These are phyloP conservation scores for Emmonsiellopsis sp. DNA, from an alignment of 2,329 filamentous ascomycete species.

Conservation along the genomic window DNA sequence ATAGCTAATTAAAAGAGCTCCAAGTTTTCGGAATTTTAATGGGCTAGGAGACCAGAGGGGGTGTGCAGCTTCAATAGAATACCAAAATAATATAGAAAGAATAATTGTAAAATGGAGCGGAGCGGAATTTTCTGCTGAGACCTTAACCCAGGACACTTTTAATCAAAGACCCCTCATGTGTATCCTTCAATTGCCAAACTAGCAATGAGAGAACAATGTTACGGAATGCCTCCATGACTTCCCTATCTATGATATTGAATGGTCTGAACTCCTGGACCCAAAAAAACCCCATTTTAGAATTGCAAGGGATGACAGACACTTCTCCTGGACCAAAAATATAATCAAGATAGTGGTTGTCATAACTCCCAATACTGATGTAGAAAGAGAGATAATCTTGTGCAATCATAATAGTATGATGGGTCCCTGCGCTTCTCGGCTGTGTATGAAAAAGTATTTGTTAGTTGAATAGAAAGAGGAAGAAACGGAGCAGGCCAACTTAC, in stretches of 20 bases:
- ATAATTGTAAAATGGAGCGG: too few species aligned
- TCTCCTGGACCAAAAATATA: slow-evolving; percentile 5
- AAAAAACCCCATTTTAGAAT: neutral
- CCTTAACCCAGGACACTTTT: neutral
- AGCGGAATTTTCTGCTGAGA: too few species aligned
- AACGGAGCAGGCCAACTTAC: neutral
- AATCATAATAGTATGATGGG: neutral
- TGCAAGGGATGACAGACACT: neutral
- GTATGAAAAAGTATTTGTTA: neutral
- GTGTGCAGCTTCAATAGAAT: too few species aligned
- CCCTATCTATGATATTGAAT: neutral
- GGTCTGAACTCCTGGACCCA: slow-evolving; percentile 3
- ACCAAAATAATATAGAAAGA: too few species aligned
- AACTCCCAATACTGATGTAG: slow-evolving; percentile 5
- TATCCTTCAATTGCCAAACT: neutral
- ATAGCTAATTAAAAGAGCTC: too few species aligned
- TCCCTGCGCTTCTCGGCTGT: neutral
- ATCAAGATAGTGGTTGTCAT: slow-evolving; percentile 4
- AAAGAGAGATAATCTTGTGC: slow-evolving; percentile 2
- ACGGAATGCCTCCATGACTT: neutral
- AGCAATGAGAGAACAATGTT: neutral
- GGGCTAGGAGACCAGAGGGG: too few species aligned
- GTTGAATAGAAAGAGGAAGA: neutral
- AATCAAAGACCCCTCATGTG: neutral
- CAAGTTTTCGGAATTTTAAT: too few species aligned